Evolutionary conservation across 2,329 filamentous ascomycete species (phyloP).

Genomic region (Colletotrichum tabaci): DNA sequence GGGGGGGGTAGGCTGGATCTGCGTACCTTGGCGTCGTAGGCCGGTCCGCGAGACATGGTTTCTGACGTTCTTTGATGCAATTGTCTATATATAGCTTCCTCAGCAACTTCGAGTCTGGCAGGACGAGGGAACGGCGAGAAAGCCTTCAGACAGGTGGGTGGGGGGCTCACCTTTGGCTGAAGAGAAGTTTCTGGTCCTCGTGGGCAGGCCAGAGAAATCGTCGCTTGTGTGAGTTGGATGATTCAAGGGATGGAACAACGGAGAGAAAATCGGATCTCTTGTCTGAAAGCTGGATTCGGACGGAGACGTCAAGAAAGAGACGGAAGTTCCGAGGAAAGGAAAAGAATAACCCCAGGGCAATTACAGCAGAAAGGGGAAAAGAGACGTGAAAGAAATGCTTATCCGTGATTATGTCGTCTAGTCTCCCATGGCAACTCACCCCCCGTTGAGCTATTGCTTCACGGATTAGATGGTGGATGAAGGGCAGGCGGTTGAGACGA

Average conservation of each 20-base stretch:
- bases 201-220: not conserved
- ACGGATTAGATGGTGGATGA: not conserved
- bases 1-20: not conserved
- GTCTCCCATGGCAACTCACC: not conserved
- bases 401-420: conserved; percentile 11
- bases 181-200: not conserved
- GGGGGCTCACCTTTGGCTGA: not conserved
- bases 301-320: not conserved
- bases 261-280: not conserved
- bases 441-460: not conserved
- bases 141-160: not conserved
- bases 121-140: not conserved
- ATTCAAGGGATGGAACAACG: too few species aligned
- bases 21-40: conserved; percentile 8
- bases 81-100: not conserved
- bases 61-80: too few species aligned
- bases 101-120: not conserved
- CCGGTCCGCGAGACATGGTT: not conserved
- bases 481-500: conserved; percentile 4
- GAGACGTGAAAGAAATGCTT: too few species aligned
- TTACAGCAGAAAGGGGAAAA: not conserved
- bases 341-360: not conserved
- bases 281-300: not conserved
- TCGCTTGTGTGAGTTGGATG: not conserved
- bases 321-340: not conserved